These are phyloP conservation scores for Arachis stenosperma DNA, from an alignment of 306 rosid genomes.

Conservation along the genomic window DNA sequence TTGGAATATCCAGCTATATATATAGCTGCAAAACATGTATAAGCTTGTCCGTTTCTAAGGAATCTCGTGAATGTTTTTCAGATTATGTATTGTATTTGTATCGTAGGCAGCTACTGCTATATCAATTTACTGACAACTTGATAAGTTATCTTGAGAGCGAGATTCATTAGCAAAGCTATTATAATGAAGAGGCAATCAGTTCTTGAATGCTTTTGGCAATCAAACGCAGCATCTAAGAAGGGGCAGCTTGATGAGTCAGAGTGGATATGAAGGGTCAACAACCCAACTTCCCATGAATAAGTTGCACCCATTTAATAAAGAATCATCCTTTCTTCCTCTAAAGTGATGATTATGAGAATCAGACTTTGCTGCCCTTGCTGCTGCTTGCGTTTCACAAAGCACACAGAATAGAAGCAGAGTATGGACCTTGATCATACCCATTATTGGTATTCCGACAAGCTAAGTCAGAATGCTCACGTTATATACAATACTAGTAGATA, in stretches of 20 bases:
- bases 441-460: neutral
- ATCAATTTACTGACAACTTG: no score
- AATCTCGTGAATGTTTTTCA: slow-evolving; percentile 33
- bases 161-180: no score
- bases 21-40: neutral
- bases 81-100: neutral
- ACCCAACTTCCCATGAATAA: slow-evolving; percentile 86
- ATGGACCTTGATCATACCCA: slow-evolving; percentile 50
- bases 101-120: neutral
- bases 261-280: slow-evolving; percentile 65
- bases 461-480: no score
- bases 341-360: slow-evolving; percentile 37
- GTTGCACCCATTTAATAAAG: slow-evolving; percentile 49
- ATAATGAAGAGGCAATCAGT: slow-evolving; percentile 42
- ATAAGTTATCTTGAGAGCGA: no score
- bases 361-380: slow-evolving; percentile 48
- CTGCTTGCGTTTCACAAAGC: slow-evolving; percentile 46
- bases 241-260: slow-evolving; percentile 79
- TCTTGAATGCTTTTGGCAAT: slow-evolving; percentile 73
- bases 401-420: slow-evolving; percentile 42
- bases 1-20: neutral
- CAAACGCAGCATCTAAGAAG: slow-evolving; percentile 71
- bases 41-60: neutral
- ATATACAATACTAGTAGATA: no score
- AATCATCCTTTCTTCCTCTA: slow-evolving; percentile 51